Conservation (phyloP, 1,284 basidiomycete species). For the Caloboletus inedulis region DNA sequence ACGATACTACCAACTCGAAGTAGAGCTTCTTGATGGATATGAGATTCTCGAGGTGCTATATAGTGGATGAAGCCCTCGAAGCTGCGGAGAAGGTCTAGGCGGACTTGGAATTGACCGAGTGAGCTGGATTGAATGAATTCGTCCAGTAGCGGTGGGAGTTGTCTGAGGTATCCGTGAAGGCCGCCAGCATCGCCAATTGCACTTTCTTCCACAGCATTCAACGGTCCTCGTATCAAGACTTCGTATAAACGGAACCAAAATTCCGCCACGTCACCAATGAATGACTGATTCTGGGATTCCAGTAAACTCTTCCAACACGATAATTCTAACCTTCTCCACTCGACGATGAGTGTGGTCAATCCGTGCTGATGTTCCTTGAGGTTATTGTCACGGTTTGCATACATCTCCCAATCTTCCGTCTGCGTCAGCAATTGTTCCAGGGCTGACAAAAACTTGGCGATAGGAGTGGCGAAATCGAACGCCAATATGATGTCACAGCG, state of each 20-base stretch:
- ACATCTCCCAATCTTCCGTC: conserved; percentile 97
- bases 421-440: conserved; percentile 87
- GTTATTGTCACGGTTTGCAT: conserved; percentile 84
- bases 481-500: conserved; percentile 72
- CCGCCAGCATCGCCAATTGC: conserved; percentile 31
- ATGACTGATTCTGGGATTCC: conserved; percentile 64
- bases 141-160: conserved; percentile 78
- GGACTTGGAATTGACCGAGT: conserved; percentile 76
- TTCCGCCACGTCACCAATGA: conserved; percentile 61
- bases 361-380: conserved; percentile 67
- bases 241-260: conserved; percentile 97
- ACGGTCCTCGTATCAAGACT: conserved; percentile 63
- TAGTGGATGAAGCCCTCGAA: conserved; percentile 56
- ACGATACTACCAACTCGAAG: conserved; percentile 61
- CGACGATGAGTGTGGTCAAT: conserved; percentile 76
- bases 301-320: conserved; percentile 85
- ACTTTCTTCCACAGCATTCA: conserved; percentile 46
- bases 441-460: conserved; percentile 82
- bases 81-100: conserved; percentile 69
- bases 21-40: conserved; percentile 34
- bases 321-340: conserved; percentile 90
- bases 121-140: conserved; percentile 78
- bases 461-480: conserved; percentile 66
- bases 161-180: conserved; percentile 57
- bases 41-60: conserved; percentile 19